Evolutionary conservation across 768 basidiomycete species (phyloP), one percentile per base, ranked within the genome.

Genomic region (Suillus sp.): DNA sequence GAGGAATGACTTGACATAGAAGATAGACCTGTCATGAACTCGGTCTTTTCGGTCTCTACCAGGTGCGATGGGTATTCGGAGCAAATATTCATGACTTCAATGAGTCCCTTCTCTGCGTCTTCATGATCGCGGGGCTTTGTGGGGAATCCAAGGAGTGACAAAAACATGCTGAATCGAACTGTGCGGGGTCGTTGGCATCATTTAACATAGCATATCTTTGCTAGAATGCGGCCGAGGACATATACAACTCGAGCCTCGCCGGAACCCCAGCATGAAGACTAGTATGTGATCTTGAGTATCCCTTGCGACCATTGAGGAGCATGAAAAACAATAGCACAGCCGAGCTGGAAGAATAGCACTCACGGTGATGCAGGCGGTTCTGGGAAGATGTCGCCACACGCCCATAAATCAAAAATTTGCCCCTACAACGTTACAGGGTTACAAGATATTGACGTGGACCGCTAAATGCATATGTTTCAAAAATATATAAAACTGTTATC

Each of bases 71-170:
- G 25, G 37, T 56, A 27, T 38, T 56, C 6, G 25, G 55, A 40
- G 18, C 25, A 40, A 57, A 57, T 25, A 11, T 27, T 10, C 35
- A 20, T 27, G 38, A 40, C 56, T 20, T 57, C 38, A 13, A 18
- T 11, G 25, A 57, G 56, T 57, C 40, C 38, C 25, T 57, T 57
- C 25, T 57, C 56, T 57, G 56, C 25, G 3, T 57, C 56, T 40
- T 40, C 18, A 27, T 40, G 38, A 20, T 6, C 11, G 27, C 6
- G 38, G 6, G 25, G 6, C 56, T 57, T 57, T 18, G 27, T 27
- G 56, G 27, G 18, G 10, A 27, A 30, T 30, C 25, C 18, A 20
- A 38, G 27, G 38, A 57, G 37, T 11, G 56, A 57, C 10, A 18
- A 38, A 38, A 57, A 18, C 56, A 57, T 57, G 56, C 6, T 57